Evolutionary conservation across 192 early-diverging fungal genomes (phyloP), one percentile per base, ranked within the genome.

Genomic region (Coemansia sp.): DNA sequence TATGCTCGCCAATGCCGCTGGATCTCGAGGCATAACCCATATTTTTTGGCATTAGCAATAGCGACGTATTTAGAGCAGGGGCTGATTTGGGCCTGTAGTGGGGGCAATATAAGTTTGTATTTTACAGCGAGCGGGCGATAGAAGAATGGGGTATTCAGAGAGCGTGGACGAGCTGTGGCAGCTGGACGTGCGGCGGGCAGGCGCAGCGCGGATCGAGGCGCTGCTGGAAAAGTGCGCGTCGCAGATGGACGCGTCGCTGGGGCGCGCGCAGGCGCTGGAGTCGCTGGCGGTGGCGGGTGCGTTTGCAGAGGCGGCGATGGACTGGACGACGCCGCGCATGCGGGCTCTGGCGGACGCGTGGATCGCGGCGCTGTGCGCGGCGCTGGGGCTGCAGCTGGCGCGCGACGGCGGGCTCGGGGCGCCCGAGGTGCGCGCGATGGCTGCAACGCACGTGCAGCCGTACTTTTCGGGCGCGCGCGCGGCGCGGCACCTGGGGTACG

Each of bases 241-340:
- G 53, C 4, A 21, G 19, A 2, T 10, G 31, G 30, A 33, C 21
- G n/a, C 29, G 44, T 24, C 47, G 23, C 30, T 47, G 25, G 23
- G 22, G 10, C 57, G 31, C 22, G 16, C 19, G 31, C 60, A 58
- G 27, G 53, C 56, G 60, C 2, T 51, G 7, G 61, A 33, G 3
- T 67, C 62, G 6, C 32, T 78, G 18, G 69, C 65, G 6, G 75
- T 71, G 6, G 65, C 69, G 14, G 48, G 48, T 3, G 67, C 64
- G 23, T 62, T 65, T 5, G 49, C 65, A 9, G 57, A 28, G 0
- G 6, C 25, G 10, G 46, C 42, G 9, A 70, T 77, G 49, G 52
- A 44, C 27, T 77, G 68, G 67, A 30, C 57, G 7, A 56, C 31
- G 4, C 42, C 53, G 4, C 28, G 32, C 3, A 28, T 50, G 5